Percentiles rank a stretch among this genome's conserved stretches.
Evolutionary conservation across 805 yeast genomes (phyloP).

Genomic region (Zygoascus ofunaensis): DNA sequence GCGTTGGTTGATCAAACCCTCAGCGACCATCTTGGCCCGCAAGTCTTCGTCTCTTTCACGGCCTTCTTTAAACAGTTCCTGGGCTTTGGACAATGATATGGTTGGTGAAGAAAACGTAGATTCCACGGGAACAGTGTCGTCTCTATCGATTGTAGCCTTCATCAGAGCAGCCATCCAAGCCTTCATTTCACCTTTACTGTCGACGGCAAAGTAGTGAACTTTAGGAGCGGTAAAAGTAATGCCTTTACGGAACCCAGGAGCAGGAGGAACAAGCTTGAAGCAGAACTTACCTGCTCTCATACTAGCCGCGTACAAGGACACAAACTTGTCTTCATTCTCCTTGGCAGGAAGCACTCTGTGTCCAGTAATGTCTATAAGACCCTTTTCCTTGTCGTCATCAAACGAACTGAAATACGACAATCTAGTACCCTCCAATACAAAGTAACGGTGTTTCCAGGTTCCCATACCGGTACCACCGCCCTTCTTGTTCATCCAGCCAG

Average conservation of each 20-base stretch:
- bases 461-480: constrained; percentile 74
- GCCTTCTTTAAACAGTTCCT: constrained; percentile 73
- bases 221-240: constrained; percentile 94
- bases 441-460: constrained; percentile 85
- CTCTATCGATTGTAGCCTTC: constrained; percentile 94
- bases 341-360: constrained; percentile 80
- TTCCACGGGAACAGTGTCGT: constrained; percentile 83
- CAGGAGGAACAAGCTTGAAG: constrained; percentile 87
- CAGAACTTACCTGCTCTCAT: constrained; percentile 92
- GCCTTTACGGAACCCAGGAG: constrained; percentile 93
- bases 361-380: constrained; percentile 90
- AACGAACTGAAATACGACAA: constrained; percentile 75
- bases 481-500: constrained; percentile 95
- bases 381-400: constrained; percentile 77
- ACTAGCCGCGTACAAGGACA: constrained; percentile 83
- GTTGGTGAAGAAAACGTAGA: constrained; percentile 96
- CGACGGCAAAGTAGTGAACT: constrained; percentile 93
- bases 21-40: constrained; percentile 19
- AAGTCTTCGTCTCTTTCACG: constrained; percentile 19
- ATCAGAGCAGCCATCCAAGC: constrained; percentile 90
- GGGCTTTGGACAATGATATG: constrained; percentile 77
- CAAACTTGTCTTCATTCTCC: constrained; percentile 71
- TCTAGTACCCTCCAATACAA: constrained; percentile 86
- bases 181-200: constrained; percentile 82
- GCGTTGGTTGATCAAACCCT: constrained; percentile 11